Percentiles rank a stretch among this genome's conserved stretches.
Conservation (phyloP, 768 basidiomycete species). For the Mycena chlorophos region DNA sequence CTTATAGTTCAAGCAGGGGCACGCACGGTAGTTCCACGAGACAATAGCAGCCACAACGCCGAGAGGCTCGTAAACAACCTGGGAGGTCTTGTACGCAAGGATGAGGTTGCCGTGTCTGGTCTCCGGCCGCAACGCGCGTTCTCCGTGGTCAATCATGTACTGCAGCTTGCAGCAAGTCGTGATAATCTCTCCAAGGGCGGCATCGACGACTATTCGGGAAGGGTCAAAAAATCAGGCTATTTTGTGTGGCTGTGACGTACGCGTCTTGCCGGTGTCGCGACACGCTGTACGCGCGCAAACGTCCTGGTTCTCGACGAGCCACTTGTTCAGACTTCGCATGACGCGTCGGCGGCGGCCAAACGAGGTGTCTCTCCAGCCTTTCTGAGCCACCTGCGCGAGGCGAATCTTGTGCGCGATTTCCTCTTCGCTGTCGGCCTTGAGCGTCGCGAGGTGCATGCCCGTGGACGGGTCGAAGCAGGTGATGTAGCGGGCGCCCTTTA, state of each 20-base stretch:
- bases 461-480: constrained; percentile 94
- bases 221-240: background rate
- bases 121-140: constrained; percentile 72
- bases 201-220: constrained; percentile 83
- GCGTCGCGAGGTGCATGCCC: constrained; percentile 74
- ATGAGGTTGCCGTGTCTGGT: constrained; percentile 65
- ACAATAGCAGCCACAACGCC: constrained; percentile 93
- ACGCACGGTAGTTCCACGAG: constrained; percentile 90
- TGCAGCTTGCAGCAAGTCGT: constrained; percentile 95
- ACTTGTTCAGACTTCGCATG: constrained; percentile 82
- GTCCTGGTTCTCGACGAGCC: constrained; percentile 92
- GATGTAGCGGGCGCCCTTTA: constrained; percentile 63
- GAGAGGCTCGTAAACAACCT: constrained; percentile 85
- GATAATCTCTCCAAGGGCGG: constrained; percentile 90
- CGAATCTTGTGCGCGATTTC: constrained; percentile 77
- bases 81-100: constrained; percentile 73
- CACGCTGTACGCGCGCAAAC: constrained; percentile 83
- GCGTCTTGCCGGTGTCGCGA: constrained; percentile 93
- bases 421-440: constrained; percentile 68
- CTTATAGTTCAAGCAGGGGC: background rate
- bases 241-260: constrained; percentile 44
- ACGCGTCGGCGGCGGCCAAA: constrained; percentile 83
- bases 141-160: constrained; percentile 87
- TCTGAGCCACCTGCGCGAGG: constrained; percentile 65
- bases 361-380: constrained; percentile 68